Evolutionary conservation across 805 yeast species (phyloP), one percentile per base, ranked within the genome.

Genomic region (Nakazawaea pomicola): DNA sequence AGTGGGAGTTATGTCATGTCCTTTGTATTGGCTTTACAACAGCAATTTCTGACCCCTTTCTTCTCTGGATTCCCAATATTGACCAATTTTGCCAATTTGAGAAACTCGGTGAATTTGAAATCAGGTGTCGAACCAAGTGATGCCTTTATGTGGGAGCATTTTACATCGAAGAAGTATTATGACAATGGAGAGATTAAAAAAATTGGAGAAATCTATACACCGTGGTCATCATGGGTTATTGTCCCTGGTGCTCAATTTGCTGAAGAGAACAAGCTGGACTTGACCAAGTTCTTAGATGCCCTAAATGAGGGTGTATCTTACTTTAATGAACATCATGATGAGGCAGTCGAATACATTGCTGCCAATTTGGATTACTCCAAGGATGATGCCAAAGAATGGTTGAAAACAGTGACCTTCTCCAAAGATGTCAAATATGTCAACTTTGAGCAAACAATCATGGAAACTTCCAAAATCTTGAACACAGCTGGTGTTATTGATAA

Each of bases 171-270:
- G 56, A 78, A 76, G 57, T 89, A 85, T 64, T 87, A 84, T 58
- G 96, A 86, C 54, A 72, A 64, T 41, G 73, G 76, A 16, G 96
- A 88, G 52, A 80, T 90, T 62, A 86, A 83, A 62, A 68, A 75
- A 50, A 79, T 89, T 46, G 97, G 95, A 12, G 86, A 84, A 49
- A 88, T 89, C 43, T 85, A 83, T 62, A 89, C 97, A 0, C 97
- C 97, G 15, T 89, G 97, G 97, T 91, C 96, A 9, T 84, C 95
- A 2, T 89, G 96, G 96, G 90, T 87, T 12, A 70, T 88, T 36
- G 76, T 78, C 16, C 78, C 78, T 4, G 60, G 70, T 40, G 54
- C 63, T 12, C 65, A 62, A n/a, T 49, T 71, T 4, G 21, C 47
- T 4, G 51, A 54, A n/a, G 50, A 55, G 15, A 49, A 51, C 2